Evolutionary conservation across 768 basidiomycete genomes (phyloP).

Genomic region (Polyporus arcularius): DNA sequence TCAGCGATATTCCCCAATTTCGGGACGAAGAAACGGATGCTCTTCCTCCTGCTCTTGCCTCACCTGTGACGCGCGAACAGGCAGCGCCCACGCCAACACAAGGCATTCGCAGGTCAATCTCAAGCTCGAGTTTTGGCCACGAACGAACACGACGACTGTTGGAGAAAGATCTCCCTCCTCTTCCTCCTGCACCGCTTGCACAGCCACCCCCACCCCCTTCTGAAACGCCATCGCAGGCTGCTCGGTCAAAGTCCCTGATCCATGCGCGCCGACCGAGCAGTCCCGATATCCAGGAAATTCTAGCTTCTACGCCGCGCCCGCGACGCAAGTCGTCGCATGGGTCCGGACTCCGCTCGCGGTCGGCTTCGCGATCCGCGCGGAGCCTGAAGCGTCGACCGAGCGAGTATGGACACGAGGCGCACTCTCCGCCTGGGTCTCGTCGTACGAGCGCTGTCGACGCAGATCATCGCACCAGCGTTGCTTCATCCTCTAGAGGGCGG

Average conservation of each 20-base stretch:
- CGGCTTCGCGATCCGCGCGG: slow-evolving; percentile 25
- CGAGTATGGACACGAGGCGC: slow-evolving; percentile 14
- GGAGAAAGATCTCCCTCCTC: slow-evolving; percentile 30
- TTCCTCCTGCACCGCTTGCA: slow-evolving; percentile 21
- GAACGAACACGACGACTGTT: background rate
- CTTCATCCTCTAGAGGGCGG: slow-evolving; percentile 1
- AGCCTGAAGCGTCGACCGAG: slow-evolving; percentile 22
- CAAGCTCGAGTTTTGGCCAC: background rate
- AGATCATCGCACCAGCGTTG: slow-evolving; percentile 7
- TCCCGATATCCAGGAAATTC: slow-evolving; percentile 34
- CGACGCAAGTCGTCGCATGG: slow-evolving; percentile 26
- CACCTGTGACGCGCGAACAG: background rate
- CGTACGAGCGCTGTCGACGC: slow-evolving; percentile 5
- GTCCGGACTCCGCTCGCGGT: slow-evolving; percentile 24
- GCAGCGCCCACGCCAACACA: background rate
- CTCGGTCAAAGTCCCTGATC: background rate
- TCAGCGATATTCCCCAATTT: slow-evolving; percentile 32
- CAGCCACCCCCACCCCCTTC: slow-evolving; percentile 4
- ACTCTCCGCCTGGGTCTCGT: slow-evolving; percentile 7
- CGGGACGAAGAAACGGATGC: slow-evolving; percentile 28
- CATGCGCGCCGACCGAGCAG: slow-evolving; percentile 23
- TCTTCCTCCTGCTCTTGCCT: slow-evolving; percentile 5
- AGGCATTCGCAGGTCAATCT: background rate
- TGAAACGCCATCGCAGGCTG: slow-evolving; percentile 1
- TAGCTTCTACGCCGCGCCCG: slow-evolving; percentile 35